These are phyloP conservation scores for Tricladium varicosporioides DNA, from an alignment of 2,329 filamentous ascomycete genomes.

Conservation along the genomic window DNA sequence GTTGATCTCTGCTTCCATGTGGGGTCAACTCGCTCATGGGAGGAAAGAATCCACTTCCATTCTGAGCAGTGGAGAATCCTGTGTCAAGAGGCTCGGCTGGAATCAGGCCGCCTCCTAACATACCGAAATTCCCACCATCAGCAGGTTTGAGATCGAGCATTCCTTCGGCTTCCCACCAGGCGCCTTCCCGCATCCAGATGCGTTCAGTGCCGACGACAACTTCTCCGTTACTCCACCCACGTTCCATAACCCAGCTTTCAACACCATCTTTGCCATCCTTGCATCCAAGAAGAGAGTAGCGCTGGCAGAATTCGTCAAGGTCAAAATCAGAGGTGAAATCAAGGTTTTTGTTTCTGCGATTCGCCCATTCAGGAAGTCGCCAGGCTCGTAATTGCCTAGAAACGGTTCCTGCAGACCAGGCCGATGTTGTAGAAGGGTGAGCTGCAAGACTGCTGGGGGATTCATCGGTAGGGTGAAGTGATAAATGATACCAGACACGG, in stretches of 20 bases:
- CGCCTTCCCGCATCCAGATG: conserved; percentile 89
- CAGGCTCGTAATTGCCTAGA: conserved; percentile 91
- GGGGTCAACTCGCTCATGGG: conserved; percentile 59
- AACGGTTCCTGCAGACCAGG: conserved; percentile 90
- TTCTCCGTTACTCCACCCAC: conserved; percentile 98
- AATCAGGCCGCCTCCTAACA: conserved; percentile 49
- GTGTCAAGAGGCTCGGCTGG: conserved; percentile 64
- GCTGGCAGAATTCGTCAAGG: conserved; percentile 81
- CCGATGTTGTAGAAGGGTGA: conserved; percentile 68
- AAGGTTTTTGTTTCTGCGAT: conserved; percentile 82
- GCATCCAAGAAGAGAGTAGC: conserved; percentile 82
- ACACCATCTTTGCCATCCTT: conserved; percentile 88
- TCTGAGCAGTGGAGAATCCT: conserved; percentile 60
- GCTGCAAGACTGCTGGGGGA: conserved; percentile 72
- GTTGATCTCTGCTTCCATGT: conserved; percentile 70
- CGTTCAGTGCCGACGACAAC: conserved; percentile 88
- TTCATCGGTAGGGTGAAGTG: conserved; percentile 88
- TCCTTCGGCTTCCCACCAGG: conserved; percentile 97
- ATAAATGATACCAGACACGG: conserved; percentile 92
- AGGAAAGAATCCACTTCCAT: conserved; percentile 68
- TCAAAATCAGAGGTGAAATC: conserved; percentile 98
- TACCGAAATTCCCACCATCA: conserved; percentile 30
- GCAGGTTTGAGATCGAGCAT: conserved; percentile 81
- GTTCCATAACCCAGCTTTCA: conserved; percentile 89
- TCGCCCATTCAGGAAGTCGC: conserved; percentile 95